Base-by-base conservation (phyloP, 495 filamentous ascomycete genomes). In the Cladorrhinum samala region DNA sequence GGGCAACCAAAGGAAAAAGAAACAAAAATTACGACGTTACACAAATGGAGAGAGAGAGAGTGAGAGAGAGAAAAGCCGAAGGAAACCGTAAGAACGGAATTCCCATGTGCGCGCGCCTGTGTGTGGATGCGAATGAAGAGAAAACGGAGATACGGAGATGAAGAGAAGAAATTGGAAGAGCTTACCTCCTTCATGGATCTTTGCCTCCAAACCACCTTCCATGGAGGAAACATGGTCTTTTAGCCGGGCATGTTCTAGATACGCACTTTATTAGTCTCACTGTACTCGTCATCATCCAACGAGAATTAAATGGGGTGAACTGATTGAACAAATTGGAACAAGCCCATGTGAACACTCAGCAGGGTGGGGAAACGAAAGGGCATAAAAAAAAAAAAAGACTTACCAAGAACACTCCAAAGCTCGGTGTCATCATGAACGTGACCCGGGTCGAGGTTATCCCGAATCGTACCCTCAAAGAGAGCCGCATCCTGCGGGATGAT, bases 401-500 rank as follows among this genome's bases (percentile, higher is more conserved):
- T 77, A 92, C 89, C 87, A 45, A 99, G 78, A 37, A 96, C 94
- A 60, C 87, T 91, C 94, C 94, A 99, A 14, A 99, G 82, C 65
- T 96, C 94, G 9, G 91, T 95, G 66, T 99, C 94, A 68, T 95
- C 93, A 64, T 97, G 92, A 47, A 91, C 89, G 69, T 94, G 86
- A 33, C 87, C 87, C 30, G 94, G 94, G 65, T 99, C 94, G 33
- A 99, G 79, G 67, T 99, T 99, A 69, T 97, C 94, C 61, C 94
- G 81, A 56, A 99, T 78, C 16, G 91, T 92, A 42, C 94, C 94
- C 74, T 97, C 90, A 62, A 99, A 99, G 60, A 99, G 81, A 60
- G 92, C 91, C 46, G 94, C 91, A 72, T 99, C 94, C 64, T 99
- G 94, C 17, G 94, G 94, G 60, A 99, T 99, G 68, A 99, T 99